Evolutionary conservation across 2,329 filamentous ascomycete genomes (phyloP), one percentile per base, ranked within the genome.

Genomic region (Balansia obtecta): DNA sequence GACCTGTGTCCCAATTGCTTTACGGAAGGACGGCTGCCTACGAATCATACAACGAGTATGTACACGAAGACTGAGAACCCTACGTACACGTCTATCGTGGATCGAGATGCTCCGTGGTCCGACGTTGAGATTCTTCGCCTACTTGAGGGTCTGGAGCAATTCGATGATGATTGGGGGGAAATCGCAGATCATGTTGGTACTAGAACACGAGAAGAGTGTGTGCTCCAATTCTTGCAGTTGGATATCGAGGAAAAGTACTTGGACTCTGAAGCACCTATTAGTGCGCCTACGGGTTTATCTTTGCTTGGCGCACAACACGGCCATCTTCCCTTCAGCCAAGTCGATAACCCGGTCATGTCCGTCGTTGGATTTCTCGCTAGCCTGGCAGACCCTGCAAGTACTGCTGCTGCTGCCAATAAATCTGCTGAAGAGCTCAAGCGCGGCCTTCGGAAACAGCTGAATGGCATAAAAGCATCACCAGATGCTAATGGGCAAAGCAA

Each of bases 241-340:
- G 91, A 96, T 58, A 98, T 98, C 54, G 93, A 97, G 66, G 91
- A 96, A 71, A 94, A 95, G 65, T 98, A 96, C 62, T 74, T 96
- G 10, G 90, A 97, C 60, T 82, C 88, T 8, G 83, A 91, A 60
- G 58, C 61, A 3, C 60, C 65, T 2, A 67, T 77, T 49, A 73
- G 71, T 52, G 72, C 73, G 45, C 75, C 74, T 11, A 77, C 71
- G 1, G 78, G 81, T 8, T 71, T 86, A 50, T 73, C 79, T 50
- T 72, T 85, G 73, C 72, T 93, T 37, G 84, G 85, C 34, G 77
- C 81, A 51, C 78, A 88, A 48, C 79, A 85, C 53, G 90, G 90
- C 9, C 83, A 88, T 54, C 76, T 95, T 44, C 93, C 93, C 0
- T 93, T 97, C 66, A 90, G 81, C 64, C 88, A 95, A 63, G 83